Conservation (phyloP, 2,329 filamentous ascomycete genomes). For the Penicillium sp. region DNA sequence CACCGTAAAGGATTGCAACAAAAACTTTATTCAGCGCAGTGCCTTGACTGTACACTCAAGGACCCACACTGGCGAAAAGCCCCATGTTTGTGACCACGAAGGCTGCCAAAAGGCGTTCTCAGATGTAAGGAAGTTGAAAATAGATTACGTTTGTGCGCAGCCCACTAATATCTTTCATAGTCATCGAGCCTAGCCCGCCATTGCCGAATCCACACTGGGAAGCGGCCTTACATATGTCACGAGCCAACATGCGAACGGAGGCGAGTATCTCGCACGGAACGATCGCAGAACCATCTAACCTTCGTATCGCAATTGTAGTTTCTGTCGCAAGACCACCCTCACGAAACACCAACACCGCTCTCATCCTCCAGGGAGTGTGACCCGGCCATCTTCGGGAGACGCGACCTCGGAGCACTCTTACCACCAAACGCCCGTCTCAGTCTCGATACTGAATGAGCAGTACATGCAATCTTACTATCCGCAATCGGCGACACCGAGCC, state of each 20-base stretch:
- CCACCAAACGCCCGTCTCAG: slow-evolving; percentile 26
- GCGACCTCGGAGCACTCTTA: slow-evolving; percentile 39
- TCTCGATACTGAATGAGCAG: slow-evolving; percentile 35
- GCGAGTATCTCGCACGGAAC: slow-evolving; percentile 21
- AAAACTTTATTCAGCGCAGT: slow-evolving; percentile 51
- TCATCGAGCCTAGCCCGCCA: slow-evolving; percentile 44
- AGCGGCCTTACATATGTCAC: slow-evolving; percentile 42
- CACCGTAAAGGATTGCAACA: slow-evolving; percentile 46
- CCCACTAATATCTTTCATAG: slow-evolving; percentile 22
- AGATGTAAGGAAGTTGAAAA: slow-evolving; percentile 38
- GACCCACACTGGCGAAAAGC: slow-evolving; percentile 48
- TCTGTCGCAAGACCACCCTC: slow-evolving; percentile 44
- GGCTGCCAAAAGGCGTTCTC: slow-evolving; percentile 47
- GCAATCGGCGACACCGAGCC: slow-evolving; percentile 34
- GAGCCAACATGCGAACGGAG: slow-evolving; percentile 42
- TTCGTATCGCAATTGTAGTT: slow-evolving; percentile 26
- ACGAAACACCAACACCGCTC: slow-evolving; percentile 44
- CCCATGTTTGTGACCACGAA: slow-evolving; percentile 44
- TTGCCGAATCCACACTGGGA: slow-evolving; percentile 43
- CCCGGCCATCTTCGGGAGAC: slow-evolving; percentile 39
- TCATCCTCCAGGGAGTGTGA: slow-evolving; percentile 36
- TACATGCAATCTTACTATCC: slow-evolving; percentile 40
- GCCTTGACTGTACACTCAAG: slow-evolving; percentile 48
- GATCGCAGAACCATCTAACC: slow-evolving; percentile 1
- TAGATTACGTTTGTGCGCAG: not conserved